These are phyloP conservation scores for Setaria italica DNA, from an alignment of 202 grass and related monocot species.

Conservation along the genomic window DNA sequence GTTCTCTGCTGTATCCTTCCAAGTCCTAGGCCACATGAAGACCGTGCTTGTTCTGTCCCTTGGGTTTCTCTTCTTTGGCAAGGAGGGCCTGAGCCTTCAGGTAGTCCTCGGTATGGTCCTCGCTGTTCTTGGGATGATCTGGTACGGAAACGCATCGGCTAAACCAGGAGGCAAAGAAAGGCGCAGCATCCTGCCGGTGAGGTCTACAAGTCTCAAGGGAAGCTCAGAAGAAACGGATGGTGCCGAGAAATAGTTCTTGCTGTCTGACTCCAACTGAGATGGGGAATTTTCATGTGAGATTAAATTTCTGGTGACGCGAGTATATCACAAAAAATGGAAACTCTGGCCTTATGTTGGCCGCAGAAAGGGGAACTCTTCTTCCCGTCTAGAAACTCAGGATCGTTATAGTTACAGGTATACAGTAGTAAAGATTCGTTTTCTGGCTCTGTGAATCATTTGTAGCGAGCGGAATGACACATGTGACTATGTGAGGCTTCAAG, in stretches of 20 bases:
- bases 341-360: background rate
- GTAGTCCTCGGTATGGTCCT: conserved; percentile 92
- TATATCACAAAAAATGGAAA: background rate
- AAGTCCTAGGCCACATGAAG: conserved; percentile 99
- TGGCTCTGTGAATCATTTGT: conserved; percentile 32
- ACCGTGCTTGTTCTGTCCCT: conserved; percentile 88
- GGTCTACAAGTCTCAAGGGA: conserved; percentile 49
- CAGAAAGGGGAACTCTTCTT: conserved; percentile 9
- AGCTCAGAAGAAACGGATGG: conserved; percentile 46
- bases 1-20: conserved; percentile 92
- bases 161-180: conserved; percentile 92
- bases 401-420: conserved; percentile 43
- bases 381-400: conserved; percentile 23
- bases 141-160: conserved; percentile 91
- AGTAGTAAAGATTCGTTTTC: conserved; percentile 12
- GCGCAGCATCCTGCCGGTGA: conserved; percentile 47
- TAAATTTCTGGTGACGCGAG: conserved; percentile 38
- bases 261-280: background rate
- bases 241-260: conserved; percentile 30
- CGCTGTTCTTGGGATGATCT: conserved; percentile 91
- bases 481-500: background rate
- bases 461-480: background rate
- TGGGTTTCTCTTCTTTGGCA: conserved; percentile 95
- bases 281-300: background rate
- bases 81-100: conserved; percentile 85